Evolutionary conservation across 2,329 filamentous ascomycete genomes (phyloP), one percentile per base, ranked within the genome.

Genomic region (Metarhizium brunneum): DNA sequence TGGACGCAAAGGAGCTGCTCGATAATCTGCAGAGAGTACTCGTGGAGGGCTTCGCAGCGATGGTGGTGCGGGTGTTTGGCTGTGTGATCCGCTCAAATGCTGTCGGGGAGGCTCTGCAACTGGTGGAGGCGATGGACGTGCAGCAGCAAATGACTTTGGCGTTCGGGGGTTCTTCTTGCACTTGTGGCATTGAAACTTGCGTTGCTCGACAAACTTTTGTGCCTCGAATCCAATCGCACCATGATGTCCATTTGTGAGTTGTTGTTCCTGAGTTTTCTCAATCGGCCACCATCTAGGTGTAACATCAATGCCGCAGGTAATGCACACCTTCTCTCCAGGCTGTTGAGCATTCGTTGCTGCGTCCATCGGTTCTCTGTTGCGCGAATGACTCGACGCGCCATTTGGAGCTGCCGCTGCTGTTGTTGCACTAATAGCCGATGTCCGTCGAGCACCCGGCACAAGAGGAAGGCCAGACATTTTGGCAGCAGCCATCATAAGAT

Each of bases 221-320:
- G 79, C 80, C 63, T 84, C 80, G n/a, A 73, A 72, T 50, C 80
- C 78, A 53, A 81, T 69, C 47, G 66, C 69, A 47, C 76, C 78
- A 32, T 74, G 69, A 60, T 78, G 75, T 6, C 77, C 81, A 61
- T 79, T 83, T 49, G 69, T 76, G 47, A 79, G 72, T 60, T 73
- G 75, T 52, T 71, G 79, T 63, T 80, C 79, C 59, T 81, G 76
- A 0, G 67, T 66, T 59, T 76, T 72, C 61, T 81, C 75, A 54
- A 82, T 79, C 3, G 79, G 73, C 79, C 86, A 87, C 87, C 87
- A 91, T 64, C 81, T 86, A 4, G 87, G 88, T 62, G 85, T 90
- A 52, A 86, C 80, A 65, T 91, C 86, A 56, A 87, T 79, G 40
- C 79, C 79, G 62, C 84, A 87, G 6, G 82, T 84, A 50, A 82